phyloP scores from a whole-genome alignment of 805 yeast species.

The Ogataea pignaliae region DNA sequence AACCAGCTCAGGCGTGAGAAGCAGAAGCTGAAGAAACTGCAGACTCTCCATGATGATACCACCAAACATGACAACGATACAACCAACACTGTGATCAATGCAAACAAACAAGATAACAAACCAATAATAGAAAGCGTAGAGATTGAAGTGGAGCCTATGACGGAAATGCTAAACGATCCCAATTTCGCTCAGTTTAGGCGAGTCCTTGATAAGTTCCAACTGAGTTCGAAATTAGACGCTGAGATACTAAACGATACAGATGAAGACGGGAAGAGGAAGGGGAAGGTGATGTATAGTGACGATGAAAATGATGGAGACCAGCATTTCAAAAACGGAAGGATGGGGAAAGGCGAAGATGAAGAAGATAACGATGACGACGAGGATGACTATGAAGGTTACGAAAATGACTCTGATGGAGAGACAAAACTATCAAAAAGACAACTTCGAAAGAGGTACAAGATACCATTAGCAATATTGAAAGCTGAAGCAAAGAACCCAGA shows the following conservation, averaged over 20 bases:
- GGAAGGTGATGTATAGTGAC: conserved; percentile 18
- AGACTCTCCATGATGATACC: not conserved
- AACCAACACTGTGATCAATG: conserved; percentile 2
- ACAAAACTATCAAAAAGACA: conserved; percentile 43
- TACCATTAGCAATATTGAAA: conserved; percentile 67
- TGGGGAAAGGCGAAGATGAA: conserved; percentile 16
- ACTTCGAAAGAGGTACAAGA: conserved; percentile 45
- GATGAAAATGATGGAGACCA: conserved; percentile 12
- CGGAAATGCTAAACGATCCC: conserved; percentile 8
- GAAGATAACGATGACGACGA: conserved; percentile 9
- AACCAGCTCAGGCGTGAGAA: conserved; percentile 51
- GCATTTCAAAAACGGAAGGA: conserved; percentile 6
- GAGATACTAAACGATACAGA: not conserved
- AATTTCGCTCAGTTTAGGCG: conserved; percentile 11
- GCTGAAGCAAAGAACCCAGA: conserved; percentile 60
- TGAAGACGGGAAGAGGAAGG: conserved; percentile 4
- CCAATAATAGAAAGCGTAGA: conserved; percentile 1
- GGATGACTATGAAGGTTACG: conserved; percentile 14
- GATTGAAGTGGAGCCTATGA: conserved; percentile 2
- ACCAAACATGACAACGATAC: conserved; percentile 3
- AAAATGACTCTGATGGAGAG: conserved; percentile 20
- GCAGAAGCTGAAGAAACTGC: conserved; percentile 32
- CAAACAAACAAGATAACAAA: conserved; percentile 1
- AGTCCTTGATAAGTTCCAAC: conserved; percentile 20
- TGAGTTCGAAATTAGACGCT: not conserved